Percentiles rank a stretch among this genome's conserved stretches.
Conservation (phyloP, 2,329 filamentous ascomycete genomes). For the Ampelomyces quisqualis region DNA sequence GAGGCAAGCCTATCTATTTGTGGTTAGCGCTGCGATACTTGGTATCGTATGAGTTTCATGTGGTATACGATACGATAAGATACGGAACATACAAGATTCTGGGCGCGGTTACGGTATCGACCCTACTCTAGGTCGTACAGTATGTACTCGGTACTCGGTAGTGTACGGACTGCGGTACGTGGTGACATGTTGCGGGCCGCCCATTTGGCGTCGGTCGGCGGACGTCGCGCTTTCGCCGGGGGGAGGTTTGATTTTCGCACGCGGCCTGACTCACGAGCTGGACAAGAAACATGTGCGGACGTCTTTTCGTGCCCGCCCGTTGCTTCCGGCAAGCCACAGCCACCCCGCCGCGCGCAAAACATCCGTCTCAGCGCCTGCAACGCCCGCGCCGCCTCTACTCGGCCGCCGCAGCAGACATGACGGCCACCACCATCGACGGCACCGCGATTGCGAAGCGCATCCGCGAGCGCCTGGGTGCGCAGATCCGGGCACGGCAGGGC, state of each 20-base stretch:
- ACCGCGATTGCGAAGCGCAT: slow-evolving; percentile 92
- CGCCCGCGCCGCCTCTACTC: slow-evolving; percentile 37
- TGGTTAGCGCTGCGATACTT: no score
- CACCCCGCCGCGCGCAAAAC: slow-evolving; percentile 37
- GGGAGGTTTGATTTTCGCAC: slow-evolving; percentile 8
- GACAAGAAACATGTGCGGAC: slow-evolving; percentile 33
- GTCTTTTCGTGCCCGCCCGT: slow-evolving; percentile 29
- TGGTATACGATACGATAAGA: no score
- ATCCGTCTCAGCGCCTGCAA: slow-evolving; percentile 26
- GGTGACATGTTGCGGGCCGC: slow-evolving; percentile 12
- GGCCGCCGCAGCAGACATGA: slow-evolving; percentile 66
- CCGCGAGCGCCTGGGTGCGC: slow-evolving; percentile 73
- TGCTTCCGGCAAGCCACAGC: slow-evolving; percentile 31
- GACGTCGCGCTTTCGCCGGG: slow-evolving; percentile 13
- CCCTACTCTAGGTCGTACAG: no score
- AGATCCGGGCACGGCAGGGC: slow-evolving; percentile 80
- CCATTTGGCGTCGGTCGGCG: slow-evolving; percentile 29
- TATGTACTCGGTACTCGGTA: no score
- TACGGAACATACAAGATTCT: no score
- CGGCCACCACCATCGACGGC: slow-evolving; percentile 89
- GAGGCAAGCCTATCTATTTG: no score
- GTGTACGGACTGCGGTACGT: slow-evolving; percentile 26
- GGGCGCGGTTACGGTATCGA: no score
- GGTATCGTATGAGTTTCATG: no score
- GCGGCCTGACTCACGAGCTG: slow-evolving; percentile 27